phyloP scores from a whole-genome alignment of 768 basidiomycete genomes.

The Ramaria sp. region DNA sequence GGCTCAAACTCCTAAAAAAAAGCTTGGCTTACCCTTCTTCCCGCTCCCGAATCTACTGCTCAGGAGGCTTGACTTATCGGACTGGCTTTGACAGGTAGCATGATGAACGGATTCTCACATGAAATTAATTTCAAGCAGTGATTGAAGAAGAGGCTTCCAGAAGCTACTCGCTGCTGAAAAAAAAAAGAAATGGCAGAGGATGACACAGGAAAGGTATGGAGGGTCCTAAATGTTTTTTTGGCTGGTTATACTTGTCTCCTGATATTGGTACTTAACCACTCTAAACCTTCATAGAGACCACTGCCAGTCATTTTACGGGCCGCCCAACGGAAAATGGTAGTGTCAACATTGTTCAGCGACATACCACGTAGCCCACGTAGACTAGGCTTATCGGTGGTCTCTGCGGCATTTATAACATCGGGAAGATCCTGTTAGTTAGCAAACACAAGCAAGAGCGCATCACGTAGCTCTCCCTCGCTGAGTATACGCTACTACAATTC shows the following conservation, averaged over 20 bases:
- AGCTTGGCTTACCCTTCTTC: no score
- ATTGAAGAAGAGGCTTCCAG: no score
- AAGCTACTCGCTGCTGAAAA: no score
- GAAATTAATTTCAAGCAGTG: no score
- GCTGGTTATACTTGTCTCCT: constrained; percentile 40
- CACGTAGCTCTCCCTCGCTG: constrained; percentile 98
- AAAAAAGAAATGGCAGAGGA: constrained; percentile 10
- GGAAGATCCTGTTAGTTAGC: constrained; percentile 99
- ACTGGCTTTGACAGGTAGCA: no score
- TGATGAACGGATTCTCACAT: no score
- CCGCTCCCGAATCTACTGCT: no score
- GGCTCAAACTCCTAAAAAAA: no score
- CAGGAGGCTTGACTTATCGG: no score
- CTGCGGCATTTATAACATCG: constrained; percentile 98
- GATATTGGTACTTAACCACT: constrained; percentile 91
- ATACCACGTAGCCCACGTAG: constrained; percentile 98
- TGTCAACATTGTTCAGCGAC: constrained; percentile 6
- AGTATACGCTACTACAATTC: constrained; percentile 99
- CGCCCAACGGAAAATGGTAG: constrained; percentile 41
- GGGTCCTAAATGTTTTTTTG: background rate
- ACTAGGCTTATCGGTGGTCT: constrained; percentile 99
- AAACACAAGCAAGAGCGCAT: constrained; percentile 96
- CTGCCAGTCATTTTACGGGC: constrained; percentile 98
- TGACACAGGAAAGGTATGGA: constrained; percentile 18
- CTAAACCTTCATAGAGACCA: constrained; percentile 96